These are phyloP conservation scores for Ogataea salicorniae DNA, from an alignment of 805 yeast species.

Conservation along the genomic window DNA sequence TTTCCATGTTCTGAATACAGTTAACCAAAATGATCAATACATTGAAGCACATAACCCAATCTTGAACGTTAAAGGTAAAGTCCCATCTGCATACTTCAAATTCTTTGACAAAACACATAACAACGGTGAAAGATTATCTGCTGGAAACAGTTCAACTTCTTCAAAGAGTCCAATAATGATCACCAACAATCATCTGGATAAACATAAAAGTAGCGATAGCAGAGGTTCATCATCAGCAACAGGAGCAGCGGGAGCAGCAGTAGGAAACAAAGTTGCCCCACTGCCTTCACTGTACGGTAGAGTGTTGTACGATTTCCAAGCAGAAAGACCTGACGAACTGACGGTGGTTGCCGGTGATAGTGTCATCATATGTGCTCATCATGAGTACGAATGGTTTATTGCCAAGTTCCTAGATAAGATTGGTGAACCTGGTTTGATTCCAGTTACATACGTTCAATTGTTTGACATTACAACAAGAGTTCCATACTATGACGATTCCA, in stretches of 20 bases:
- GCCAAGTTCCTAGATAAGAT: constrained; percentile 93
- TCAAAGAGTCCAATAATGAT: constrained; percentile 16
- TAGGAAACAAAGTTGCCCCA: constrained; percentile 14
- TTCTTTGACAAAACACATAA: constrained; percentile 57
- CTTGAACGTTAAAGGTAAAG: constrained; percentile 73
- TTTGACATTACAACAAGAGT: constrained; percentile 68
- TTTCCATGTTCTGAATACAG: constrained; percentile 69
- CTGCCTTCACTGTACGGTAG: constrained; percentile 62
- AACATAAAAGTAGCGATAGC: constrained; percentile 24
- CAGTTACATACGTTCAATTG: constrained; percentile 82
- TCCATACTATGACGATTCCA: constrained; percentile 46
- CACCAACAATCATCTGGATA: constrained; percentile 1
- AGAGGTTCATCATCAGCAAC: neutral
- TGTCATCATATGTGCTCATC: constrained; percentile 91
- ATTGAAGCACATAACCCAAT: constrained; percentile 87
- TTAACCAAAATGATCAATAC: constrained; percentile 49
- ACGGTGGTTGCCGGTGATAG: constrained; percentile 82
- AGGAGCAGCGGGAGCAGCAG: too few relatives aligned
- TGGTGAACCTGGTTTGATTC: constrained; percentile 97
- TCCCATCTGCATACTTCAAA: constrained; percentile 81
- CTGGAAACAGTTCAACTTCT: constrained; percentile 4
- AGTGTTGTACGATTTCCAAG: constrained; percentile 79
- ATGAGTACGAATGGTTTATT: constrained; percentile 94
- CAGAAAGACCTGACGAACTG: constrained; percentile 80
- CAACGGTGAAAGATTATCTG: constrained; percentile 22